Percentiles rank a stretch among this genome's conserved stretches.
phyloP scores from a whole-genome alignment of 2,329 filamentous ascomycete species.

The Pseudopyricularia cyperi region DNA sequence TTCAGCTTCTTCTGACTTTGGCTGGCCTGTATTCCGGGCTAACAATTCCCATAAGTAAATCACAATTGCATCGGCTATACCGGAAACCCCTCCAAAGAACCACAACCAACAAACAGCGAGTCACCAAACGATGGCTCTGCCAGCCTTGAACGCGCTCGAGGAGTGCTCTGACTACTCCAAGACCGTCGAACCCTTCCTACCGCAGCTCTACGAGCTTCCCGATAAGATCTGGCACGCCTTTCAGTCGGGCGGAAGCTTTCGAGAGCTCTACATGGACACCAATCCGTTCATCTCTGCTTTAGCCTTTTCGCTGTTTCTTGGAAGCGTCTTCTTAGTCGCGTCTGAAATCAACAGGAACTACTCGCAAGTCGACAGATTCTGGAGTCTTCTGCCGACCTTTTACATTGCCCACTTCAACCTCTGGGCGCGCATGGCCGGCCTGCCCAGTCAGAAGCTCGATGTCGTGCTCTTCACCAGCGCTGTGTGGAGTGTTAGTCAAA shows the following conservation, averaged over 20 bases:
- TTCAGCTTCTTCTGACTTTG: too few species aligned
- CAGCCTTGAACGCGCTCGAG: constrained; percentile 52
- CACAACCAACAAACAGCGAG: background rate
- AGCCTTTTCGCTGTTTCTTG: constrained; percentile 58
- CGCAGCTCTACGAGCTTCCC: constrained; percentile 59
- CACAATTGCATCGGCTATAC: too few species aligned
- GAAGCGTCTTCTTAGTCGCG: constrained; percentile 56
- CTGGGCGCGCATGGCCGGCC: constrained; percentile 67
- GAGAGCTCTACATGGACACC: constrained; percentile 64
- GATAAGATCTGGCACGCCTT: constrained; percentile 46
- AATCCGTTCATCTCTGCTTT: constrained; percentile 75
- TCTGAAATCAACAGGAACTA: constrained; percentile 88
- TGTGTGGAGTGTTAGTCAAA: constrained; percentile 62
- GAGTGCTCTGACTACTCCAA: constrained; percentile 67
- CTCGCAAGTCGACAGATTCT: constrained; percentile 88
- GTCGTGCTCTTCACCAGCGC: constrained; percentile 56
- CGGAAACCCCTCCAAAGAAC: background rate
- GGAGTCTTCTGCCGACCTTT: constrained; percentile 78
- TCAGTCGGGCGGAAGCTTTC: constrained; percentile 46
- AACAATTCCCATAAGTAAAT: too few species aligned
- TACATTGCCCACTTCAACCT: constrained; percentile 74
- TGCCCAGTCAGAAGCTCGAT: constrained; percentile 60
- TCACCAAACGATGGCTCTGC: constrained; percentile 49
- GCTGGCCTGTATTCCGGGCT: too few species aligned
- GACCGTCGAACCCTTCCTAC: constrained; percentile 62